Evolutionary conservation across 768 basidiomycete species (phyloP), one percentile per base, ranked within the genome.

Genomic region (Trametes cingulata): DNA sequence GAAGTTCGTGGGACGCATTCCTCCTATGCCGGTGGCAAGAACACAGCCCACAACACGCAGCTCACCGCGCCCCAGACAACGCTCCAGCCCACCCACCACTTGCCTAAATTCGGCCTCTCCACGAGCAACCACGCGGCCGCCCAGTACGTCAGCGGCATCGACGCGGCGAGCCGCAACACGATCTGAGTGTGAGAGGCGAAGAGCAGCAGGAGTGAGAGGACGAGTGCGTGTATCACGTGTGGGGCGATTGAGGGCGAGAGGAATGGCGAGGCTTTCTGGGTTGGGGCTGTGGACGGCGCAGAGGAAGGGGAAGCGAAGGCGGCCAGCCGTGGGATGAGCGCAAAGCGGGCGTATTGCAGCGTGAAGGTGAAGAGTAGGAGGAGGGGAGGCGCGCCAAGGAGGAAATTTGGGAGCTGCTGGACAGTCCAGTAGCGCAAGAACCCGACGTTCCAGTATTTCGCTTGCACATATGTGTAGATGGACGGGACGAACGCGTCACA

Each of bases 151-250:
- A 89, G 76, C 0, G 96, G 96, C 73, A 93, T 80, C 3, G 88
- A 83, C 1, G 87, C 81, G 20, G 85, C 84, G 13, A 90, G 77
- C 7, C 95, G 87, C 1, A 98, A 82, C 19, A 86, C 76, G 62
- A 98, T 97, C 71, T 97, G 96, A 2, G 87, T 87, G 67, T 98
- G 92, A 0, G 93, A 90, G 17, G 84, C 82, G 69, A 95, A 84
- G 14, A 94, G 77, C 17, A 97, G 76, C 39, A 89, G 75, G 39
- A 78, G 70, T n/a, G 80, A 79, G 52, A 91, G 74, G 50, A 84
- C 67, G 29, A 87, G 69, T 12, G 91, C 85, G 65, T 96, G 89
- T 14, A 97, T 74, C 6, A 87, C 85, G 71, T 95, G 86, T 1
- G 93, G 90, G 0, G 85, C 75, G 46, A 90, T 69, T 6, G 79